phyloP scores from a whole-genome alignment of 2,329 filamentous ascomycete species.

The Penicillium nordicum region DNA sequence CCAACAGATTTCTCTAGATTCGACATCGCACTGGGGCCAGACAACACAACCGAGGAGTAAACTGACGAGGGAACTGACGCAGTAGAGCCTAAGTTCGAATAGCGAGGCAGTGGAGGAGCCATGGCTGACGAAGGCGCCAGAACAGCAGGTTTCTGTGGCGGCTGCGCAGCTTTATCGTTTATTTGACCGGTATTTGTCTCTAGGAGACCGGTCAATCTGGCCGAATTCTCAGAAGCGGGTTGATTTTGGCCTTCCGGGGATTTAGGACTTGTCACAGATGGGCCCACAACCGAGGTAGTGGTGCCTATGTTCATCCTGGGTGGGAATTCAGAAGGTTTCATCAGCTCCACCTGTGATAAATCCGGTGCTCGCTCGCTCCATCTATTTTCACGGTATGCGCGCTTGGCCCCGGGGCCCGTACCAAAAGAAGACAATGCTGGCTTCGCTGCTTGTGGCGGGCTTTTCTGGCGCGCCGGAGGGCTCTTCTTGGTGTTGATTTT shows the following conservation, averaged over 20 bases:
- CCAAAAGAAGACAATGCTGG: neutral
- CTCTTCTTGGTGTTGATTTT: neutral
- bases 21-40: neutral
- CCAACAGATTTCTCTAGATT: neutral
- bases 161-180: neutral
- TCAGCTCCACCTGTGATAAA: constrained; percentile 35
- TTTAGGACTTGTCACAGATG: neutral
- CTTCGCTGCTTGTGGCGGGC: neutral
- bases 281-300: neutral
- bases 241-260: neutral
- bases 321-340: constrained; percentile 34
- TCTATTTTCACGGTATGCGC: constrained; percentile 6
- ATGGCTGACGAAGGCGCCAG: neutral
- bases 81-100: neutral
- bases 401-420: neutral
- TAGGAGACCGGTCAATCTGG: neutral
- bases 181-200: neutral
- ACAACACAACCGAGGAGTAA: neutral
- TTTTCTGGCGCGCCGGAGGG: neutral
- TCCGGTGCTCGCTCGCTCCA: constrained; percentile 36
- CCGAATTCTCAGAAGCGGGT: neutral
- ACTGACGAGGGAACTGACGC: neutral
- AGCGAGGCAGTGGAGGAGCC: neutral
- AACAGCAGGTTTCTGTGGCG: neutral
- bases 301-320: constrained; percentile 5